These are phyloP conservation scores for Epicoccum nigrum DNA, from an alignment of 2,329 filamentous ascomycete genomes.

Conservation along the genomic window DNA sequence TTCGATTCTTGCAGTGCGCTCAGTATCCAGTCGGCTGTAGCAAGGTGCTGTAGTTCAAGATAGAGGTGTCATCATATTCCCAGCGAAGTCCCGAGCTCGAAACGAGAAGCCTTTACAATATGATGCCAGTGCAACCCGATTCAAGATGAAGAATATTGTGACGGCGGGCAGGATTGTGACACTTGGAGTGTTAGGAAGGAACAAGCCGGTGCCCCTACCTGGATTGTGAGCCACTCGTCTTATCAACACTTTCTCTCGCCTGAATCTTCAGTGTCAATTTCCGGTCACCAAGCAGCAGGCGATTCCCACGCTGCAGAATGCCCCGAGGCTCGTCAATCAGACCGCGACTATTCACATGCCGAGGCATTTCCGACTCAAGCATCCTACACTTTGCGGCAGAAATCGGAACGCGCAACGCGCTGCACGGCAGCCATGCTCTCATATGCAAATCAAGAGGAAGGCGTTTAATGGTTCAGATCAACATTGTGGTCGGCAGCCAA, in stretches of 20 bases:
- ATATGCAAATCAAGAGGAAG: constrained; percentile 9
- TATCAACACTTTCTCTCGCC: neutral
- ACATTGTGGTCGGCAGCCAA: constrained; percentile 16
- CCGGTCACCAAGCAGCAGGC: neutral
- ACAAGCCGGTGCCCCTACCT: no score
- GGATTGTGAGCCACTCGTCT: neutral
- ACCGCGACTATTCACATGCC: constrained; percentile 11
- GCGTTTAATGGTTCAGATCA: neutral
- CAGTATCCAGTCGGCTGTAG: no score
- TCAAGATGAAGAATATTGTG: no score
- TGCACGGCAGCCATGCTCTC: constrained; percentile 1
- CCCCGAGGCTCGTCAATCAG: constrained; percentile 2
- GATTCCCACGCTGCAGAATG: neutral
- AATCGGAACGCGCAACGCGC: constrained; percentile 15
- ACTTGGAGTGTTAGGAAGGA: no score
- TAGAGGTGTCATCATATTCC: no score
- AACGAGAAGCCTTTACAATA: no score
- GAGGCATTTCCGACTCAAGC: constrained; percentile 15
- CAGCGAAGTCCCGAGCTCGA: neutral
- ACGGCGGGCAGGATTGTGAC: no score
- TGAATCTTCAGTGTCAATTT: neutral
- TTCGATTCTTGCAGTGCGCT: no score
- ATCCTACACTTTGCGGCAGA: constrained; percentile 11
- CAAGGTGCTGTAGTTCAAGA: no score
- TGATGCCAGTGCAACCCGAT: no score